phyloP scores from a whole-genome alignment of 192 early-diverging fungal genomes.

The Umbelopsis sp. region DNA sequence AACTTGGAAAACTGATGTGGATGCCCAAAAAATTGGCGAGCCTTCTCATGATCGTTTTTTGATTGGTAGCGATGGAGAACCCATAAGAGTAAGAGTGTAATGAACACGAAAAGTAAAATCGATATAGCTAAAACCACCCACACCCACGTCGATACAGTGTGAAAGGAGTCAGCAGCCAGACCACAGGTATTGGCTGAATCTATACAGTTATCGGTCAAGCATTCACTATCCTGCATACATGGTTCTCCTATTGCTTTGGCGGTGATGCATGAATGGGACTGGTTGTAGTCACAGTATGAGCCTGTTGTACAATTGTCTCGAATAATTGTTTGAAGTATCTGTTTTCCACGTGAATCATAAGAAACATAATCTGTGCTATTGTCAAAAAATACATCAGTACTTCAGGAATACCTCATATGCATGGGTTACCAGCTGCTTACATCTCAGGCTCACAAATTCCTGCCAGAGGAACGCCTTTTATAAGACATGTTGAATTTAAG shows the following conservation, averaged over 20 bases:
- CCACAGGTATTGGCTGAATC: not conserved
- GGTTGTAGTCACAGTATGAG: slow-evolving; percentile 24
- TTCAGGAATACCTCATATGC: not conserved
- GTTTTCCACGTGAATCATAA: slow-evolving; percentile 24
- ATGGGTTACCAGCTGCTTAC: slow-evolving; percentile 4
- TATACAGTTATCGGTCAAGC: slow-evolving; percentile 28
- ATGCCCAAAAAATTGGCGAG: slow-evolving; percentile 30
- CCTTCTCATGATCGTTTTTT: slow-evolving; percentile 35
- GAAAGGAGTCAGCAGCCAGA: slow-evolving; percentile 33
- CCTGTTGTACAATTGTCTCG: slow-evolving; percentile 41
- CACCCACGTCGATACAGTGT: slow-evolving; percentile 23
- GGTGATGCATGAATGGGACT: slow-evolving; percentile 1
- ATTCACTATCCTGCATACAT: slow-evolving; percentile 37
- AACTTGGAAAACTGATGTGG: slow-evolving; percentile 31
- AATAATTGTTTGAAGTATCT: slow-evolving; percentile 28
- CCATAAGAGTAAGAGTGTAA: slow-evolving; percentile 26
- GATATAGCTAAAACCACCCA: slow-evolving; percentile 29
- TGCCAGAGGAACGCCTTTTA: slow-evolving; percentile 33
- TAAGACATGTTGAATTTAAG: slow-evolving; percentile 32
- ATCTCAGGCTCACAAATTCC: slow-evolving; percentile 32
- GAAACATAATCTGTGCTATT: slow-evolving; percentile 26
- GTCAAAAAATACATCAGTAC: not conserved
- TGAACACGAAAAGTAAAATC: slow-evolving; percentile 30
- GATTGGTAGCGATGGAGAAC: slow-evolving; percentile 40
- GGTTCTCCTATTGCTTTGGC: slow-evolving; percentile 8